Percentiles rank a stretch among this genome's conserved stretches.
These are phyloP conservation scores for Sugiyamaella floridensis DNA, from an alignment of 805 yeast species.

Conservation along the genomic window DNA sequence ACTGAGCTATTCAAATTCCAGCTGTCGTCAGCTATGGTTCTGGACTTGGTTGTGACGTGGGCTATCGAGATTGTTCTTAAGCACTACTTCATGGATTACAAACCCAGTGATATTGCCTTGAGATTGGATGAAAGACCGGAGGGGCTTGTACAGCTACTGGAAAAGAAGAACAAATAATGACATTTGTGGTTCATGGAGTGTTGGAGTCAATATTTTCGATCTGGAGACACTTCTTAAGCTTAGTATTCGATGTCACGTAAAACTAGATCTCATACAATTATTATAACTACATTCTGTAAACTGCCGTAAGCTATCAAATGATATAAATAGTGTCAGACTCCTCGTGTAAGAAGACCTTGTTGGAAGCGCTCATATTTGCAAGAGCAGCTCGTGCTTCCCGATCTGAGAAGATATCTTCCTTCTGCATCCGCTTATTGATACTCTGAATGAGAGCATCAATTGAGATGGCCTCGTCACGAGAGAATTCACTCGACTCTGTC, in stretches of 20 bases:
- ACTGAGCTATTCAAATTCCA: conserved; percentile 60
- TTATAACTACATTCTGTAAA: neutral
- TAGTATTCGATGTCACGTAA: neutral
- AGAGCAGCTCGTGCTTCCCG: conserved; percentile 36
- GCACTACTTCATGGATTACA: conserved; percentile 74
- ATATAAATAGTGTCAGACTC: conserved; percentile 7
- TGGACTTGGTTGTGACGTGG: conserved; percentile 75
- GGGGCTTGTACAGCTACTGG: conserved; percentile 14
- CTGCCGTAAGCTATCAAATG: neutral
- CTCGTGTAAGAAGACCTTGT: conserved; percentile 29
- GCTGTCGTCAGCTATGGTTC: conserved; percentile 61
- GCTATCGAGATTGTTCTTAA: conserved; percentile 75
- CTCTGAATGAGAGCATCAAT: conserved; percentile 33
- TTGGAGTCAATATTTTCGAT: neutral
- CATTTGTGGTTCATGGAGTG: neutral
- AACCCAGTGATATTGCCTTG: conserved; percentile 83
- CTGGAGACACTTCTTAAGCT: neutral
- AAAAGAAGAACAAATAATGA: conserved; percentile 19
- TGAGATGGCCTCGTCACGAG: conserved; percentile 38
- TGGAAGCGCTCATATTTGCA: conserved; percentile 29
- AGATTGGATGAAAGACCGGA: conserved; percentile 27
- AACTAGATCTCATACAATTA: neutral
- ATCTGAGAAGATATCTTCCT: conserved; percentile 34
- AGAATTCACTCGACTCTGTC: conserved; percentile 37
- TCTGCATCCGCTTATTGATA: conserved; percentile 39